These are phyloP conservation scores for Bipolaris victoriae DNA, from an alignment of 2,329 filamentous ascomycete genomes.

Conservation along the genomic window DNA sequence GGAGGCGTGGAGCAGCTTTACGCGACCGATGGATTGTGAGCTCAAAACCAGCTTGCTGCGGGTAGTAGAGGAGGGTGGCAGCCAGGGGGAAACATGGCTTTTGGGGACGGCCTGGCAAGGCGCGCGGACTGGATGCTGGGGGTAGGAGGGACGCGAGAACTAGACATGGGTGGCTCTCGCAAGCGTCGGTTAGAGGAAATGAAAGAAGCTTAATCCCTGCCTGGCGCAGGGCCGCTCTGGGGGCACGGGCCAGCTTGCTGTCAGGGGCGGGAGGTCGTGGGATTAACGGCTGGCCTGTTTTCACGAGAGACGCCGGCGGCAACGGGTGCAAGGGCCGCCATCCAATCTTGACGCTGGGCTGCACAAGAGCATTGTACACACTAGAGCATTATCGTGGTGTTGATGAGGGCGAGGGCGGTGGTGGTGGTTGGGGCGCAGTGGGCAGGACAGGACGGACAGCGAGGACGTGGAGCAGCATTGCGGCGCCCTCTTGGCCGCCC, in stretches of 20 bases:
- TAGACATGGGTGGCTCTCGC: constrained; percentile 41
- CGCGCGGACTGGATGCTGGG: constrained; percentile 41
- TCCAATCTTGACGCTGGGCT: constrained; percentile 12
- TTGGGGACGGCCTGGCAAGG: constrained; percentile 41
- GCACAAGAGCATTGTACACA: not conserved
- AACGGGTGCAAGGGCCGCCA: constrained; percentile 17
- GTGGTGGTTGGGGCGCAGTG: not conserved
- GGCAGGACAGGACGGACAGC: not conserved
- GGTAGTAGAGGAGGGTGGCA: constrained; percentile 45
- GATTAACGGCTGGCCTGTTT: constrained; percentile 21
- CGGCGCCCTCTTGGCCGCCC: too few relatives aligned
- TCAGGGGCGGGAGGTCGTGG: constrained; percentile 32
- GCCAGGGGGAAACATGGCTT: constrained; percentile 46
- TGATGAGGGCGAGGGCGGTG: not conserved
- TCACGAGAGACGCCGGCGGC: constrained; percentile 6
- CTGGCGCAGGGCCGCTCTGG: constrained; percentile 35
- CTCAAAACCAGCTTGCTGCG: constrained; percentile 48
- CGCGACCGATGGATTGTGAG: constrained; percentile 33
- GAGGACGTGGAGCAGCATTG: too few relatives aligned
- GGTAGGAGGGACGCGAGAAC: constrained; percentile 36
- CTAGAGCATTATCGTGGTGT: not conserved
- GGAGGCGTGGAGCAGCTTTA: constrained; percentile 27
- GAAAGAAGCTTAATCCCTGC: constrained; percentile 36
- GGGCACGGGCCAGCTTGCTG: constrained; percentile 38
- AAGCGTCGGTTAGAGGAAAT: constrained; percentile 47